Base-by-base conservation (phyloP, 257 asterid genomes). In the Paulownia fortunei region DNA sequence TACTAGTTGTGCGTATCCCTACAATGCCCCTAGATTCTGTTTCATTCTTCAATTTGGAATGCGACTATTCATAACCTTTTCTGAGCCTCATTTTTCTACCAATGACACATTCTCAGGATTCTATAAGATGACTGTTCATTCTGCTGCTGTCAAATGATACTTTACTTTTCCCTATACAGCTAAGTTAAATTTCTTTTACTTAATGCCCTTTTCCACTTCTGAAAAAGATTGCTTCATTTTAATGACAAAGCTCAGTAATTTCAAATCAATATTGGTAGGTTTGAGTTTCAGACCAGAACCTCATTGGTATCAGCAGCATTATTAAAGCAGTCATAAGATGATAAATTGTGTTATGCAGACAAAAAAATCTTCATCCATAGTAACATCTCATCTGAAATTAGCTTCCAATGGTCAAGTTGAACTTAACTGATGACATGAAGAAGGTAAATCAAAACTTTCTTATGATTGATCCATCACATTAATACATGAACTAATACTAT, bases 11-110 rank as follows among this genome's bases (percentile, higher is more conserved):
- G 19, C 49, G 24, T 58, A 64, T 67, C 44, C 78, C 80, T 13
- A 75, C 21, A 62, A 46, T 83, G 54, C 74, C 82, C 79, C 79
- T 65, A 32, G 77, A 81, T 73, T 67, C 75, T 65, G 76, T 10
- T 27, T 64, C 47, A 61, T 71, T 70, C 74, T 73, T 72, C 49
- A 79, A 76, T 58, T 26, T 19, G 42, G 71, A 77, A 55, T 59
- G 68, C 69, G 86, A 81, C 87, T 54, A 37, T 76, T 75, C 84
- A 69, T 75, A n/a, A n/a, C n/a, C n/a, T n/a, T n/a, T n/a, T n/a
- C n/a, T n/a, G n/a, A n/a, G n/a, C n/a, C n/a, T n/a, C n/a, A n/a
- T 34, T 36, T 60, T 3, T 78, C 26, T 18, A 46, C 51, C 76
- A 42, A 79, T 42, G 72, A 70, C 86, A 78, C 80, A 71, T 54